A percentile compares a stretch with the other conserved stretches of the same genome.
Conservation (phyloP, 2,329 filamentous ascomycete genomes). For the Colletotrichum horii region DNA sequence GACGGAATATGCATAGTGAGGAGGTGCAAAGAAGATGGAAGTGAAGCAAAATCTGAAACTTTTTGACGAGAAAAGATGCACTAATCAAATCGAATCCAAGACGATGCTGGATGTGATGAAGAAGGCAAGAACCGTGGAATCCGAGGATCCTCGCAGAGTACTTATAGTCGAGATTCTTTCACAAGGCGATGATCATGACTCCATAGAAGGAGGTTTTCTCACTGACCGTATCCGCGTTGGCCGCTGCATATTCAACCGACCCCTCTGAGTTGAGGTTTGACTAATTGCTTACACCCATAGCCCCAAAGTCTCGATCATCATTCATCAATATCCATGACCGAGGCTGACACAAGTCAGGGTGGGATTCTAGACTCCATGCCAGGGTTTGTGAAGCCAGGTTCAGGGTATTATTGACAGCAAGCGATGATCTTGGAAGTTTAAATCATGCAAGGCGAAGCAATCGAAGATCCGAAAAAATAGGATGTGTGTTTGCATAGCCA, state of each 20-base stretch:
- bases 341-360: background rate
- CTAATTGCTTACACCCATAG: background rate
- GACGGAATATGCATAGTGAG: slow-evolving; percentile 6
- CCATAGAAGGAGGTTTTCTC: background rate
- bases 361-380: background rate
- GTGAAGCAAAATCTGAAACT: background rate
- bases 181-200: background rate
- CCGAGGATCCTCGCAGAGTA: background rate
- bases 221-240: background rate
- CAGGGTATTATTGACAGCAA: background rate
- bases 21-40: background rate
- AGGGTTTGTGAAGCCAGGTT: background rate
- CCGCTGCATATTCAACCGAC: background rate
- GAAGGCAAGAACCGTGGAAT: background rate
- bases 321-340: background rate
- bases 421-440: background rate
- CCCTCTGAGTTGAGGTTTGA: background rate
- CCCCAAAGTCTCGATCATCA: background rate
- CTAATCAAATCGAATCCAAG: background rate
- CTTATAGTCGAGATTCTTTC: background rate
- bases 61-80: background rate
- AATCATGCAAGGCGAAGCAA: background rate
- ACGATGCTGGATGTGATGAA: background rate
- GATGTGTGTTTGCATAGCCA: background rate
- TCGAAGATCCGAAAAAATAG: background rate